Evolutionary conservation across 1,284 basidiomycete genomes (phyloP).

Genomic region (Puccinia triticina): DNA sequence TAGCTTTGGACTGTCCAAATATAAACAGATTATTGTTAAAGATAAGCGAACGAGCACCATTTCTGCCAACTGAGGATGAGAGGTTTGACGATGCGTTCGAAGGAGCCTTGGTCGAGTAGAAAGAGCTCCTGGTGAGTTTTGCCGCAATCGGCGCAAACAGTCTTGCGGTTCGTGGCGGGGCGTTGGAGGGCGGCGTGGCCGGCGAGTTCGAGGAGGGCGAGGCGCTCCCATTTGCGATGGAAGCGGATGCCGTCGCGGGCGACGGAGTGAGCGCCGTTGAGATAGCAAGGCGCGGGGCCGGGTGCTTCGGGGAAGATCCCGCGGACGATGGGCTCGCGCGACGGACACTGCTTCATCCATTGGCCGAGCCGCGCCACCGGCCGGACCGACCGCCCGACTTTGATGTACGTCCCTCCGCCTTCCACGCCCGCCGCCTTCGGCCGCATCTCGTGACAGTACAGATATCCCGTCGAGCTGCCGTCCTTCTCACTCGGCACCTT

Average conservation of each 20-base stretch:
- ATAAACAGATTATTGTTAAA: constrained; percentile 9
- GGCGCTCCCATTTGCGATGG: constrained; percentile 39
- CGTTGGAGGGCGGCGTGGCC: constrained; percentile 22
- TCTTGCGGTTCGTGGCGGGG: not conserved
- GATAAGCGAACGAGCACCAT: constrained; percentile 39
- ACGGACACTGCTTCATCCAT: constrained; percentile 39
- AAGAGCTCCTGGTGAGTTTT: constrained; percentile 36
- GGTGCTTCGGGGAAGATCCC: constrained; percentile 1
- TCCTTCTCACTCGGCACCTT: constrained; percentile 5
- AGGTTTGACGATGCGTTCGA: constrained; percentile 19
- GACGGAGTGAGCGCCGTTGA: not conserved
- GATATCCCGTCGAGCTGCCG: not conserved
- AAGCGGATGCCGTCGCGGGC: not conserved
- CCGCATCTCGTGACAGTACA: constrained; percentile 44
- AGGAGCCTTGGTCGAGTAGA: constrained; percentile 16
- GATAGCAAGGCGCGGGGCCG: not conserved
- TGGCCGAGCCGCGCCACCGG: constrained; percentile 22
- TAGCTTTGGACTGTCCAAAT: too few relatives aligned
- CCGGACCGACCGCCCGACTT: constrained; percentile 33
- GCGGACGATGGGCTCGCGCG: constrained; percentile 22
- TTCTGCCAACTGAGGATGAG: constrained; percentile 29
- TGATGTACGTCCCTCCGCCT: not conserved
- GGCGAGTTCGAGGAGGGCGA: constrained; percentile 36
- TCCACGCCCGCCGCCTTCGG: not conserved
- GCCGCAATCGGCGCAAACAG: constrained; percentile 27